Percentiles rank a stretch among this genome's conserved stretches.
Evolutionary conservation across 2,329 filamentous ascomycete species (phyloP).

Genomic region (Apiospora rasikravindrae): DNA sequence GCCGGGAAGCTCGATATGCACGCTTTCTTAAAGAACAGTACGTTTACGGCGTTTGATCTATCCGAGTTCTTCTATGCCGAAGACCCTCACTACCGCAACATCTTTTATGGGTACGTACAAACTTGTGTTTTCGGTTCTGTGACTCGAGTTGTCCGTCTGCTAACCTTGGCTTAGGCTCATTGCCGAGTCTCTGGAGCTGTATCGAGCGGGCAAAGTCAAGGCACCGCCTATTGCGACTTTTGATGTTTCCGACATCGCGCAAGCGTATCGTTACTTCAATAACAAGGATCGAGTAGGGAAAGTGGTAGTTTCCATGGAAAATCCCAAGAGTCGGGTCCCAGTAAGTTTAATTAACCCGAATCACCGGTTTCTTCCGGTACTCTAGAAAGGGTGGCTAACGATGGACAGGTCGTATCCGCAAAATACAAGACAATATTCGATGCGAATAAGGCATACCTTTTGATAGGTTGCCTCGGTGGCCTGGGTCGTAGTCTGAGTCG

Average conservation of each 20-base stretch:
- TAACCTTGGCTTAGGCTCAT: too few relatives aligned
- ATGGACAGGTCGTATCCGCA: too few relatives aligned
- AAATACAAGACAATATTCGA: not conserved
- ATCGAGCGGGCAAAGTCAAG: too few relatives aligned
- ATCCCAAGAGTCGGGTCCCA: not conserved
- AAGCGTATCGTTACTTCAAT: not conserved
- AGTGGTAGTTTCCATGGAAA: slow-evolving; percentile 19
- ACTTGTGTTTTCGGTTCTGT: too few relatives aligned
- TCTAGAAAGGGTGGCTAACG: too few relatives aligned
- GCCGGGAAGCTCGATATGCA: slow-evolving; percentile 24
- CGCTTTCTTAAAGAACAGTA: slow-evolving; percentile 25
- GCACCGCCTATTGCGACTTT: too few relatives aligned
- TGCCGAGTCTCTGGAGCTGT: too few relatives aligned
- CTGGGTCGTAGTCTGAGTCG: slow-evolving; percentile 37
- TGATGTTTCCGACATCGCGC: not conserved
- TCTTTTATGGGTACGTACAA: slow-evolving; percentile 1
- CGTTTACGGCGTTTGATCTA: slow-evolving; percentile 24
- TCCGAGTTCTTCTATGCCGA: not conserved
- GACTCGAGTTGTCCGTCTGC: too few relatives aligned
- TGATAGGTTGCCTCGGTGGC: slow-evolving; percentile 43
- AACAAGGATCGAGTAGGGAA: too few relatives aligned
- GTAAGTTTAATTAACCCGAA: too few relatives aligned
- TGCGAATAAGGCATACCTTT: slow-evolving; percentile 37
- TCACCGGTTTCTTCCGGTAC: too few relatives aligned
- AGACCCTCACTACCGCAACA: too few relatives aligned